These are phyloP conservation scores for Amoeboaphelidium protococcarum DNA, from an alignment of 371 early-diverging fungal genomes.

Conservation along the genomic window DNA sequence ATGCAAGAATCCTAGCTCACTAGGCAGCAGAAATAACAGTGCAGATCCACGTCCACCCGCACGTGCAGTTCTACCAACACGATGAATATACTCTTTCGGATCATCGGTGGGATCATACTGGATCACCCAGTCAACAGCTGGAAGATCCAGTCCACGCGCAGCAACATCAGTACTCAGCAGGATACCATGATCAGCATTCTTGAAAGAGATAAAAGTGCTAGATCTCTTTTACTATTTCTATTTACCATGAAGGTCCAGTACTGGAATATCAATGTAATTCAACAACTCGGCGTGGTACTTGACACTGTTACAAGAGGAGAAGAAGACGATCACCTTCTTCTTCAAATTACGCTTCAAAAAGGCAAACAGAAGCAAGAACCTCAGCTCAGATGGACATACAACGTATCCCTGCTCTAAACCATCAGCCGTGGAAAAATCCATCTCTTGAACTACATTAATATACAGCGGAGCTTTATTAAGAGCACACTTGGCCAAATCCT, in stretches of 20 bases:
- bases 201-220: constrained; percentile 82
- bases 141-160: constrained; percentile 94
- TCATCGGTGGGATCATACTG: constrained; percentile 98
- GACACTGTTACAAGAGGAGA: constrained; percentile 78
- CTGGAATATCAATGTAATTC: constrained; percentile 90
- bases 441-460: constrained; percentile 81
- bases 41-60: constrained; percentile 74
- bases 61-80: constrained; percentile 95
- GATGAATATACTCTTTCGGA: constrained; percentile 86
- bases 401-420: constrained; percentile 90
- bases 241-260: constrained; percentile 70
- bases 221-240: constrained; percentile 91
- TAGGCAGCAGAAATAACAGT: constrained; percentile 75
- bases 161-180: constrained; percentile 94
- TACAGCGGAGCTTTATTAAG: constrained; percentile 72
- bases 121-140: constrained; percentile 90
- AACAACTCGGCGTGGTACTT: constrained; percentile 82
- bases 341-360: constrained; percentile 77
- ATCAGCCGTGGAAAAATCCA: constrained; percentile 69
- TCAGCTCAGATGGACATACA: constrained; percentile 56
- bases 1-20: constrained; percentile 81
- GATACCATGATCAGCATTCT: constrained; percentile 63
- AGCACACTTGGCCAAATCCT: constrained; percentile 80
- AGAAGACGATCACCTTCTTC: constrained; percentile 82
- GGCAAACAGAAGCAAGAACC: constrained; percentile 75